phyloP scores from a whole-genome alignment of 306 rosid species.

The Arachis stenosperma region DNA sequence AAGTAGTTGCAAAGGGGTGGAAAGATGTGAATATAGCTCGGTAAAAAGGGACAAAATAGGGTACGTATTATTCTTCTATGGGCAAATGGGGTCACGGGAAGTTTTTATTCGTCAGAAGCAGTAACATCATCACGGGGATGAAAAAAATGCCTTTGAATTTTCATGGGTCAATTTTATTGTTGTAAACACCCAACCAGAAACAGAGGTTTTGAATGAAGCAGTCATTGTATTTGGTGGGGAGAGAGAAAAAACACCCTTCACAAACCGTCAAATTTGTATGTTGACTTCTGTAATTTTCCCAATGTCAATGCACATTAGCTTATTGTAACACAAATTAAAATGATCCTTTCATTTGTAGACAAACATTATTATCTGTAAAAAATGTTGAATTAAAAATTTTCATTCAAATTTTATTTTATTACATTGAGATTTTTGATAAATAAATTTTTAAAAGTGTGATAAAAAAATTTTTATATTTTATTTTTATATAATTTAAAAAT shows the following conservation, averaged over 20 bases:
- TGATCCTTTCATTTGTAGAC: too few species aligned
- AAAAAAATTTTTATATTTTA: too few species aligned
- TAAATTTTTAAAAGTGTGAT: too few species aligned
- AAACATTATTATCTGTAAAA: too few species aligned
- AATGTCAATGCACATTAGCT: not conserved
- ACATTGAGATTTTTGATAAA: too few species aligned
- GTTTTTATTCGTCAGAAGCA: slow-evolving; percentile 30
- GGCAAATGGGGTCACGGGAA: slow-evolving; percentile 50
- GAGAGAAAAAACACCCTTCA: not conserved
- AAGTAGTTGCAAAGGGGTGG: slow-evolving; percentile 10
- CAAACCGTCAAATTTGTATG: slow-evolving; percentile 17
- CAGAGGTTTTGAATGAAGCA: not conserved
- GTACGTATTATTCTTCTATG: slow-evolving; percentile 26
- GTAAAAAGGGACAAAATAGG: slow-evolving; percentile 35
- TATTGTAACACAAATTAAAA: too few species aligned
- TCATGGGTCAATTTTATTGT: not conserved
- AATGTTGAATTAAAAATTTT: too few species aligned
- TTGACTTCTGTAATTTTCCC: slow-evolving; percentile 32
- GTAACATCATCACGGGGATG: slow-evolving; percentile 52
- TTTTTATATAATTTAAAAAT: too few species aligned
- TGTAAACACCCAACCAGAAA: slow-evolving; percentile 28
- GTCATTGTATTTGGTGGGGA: slow-evolving; percentile 34
- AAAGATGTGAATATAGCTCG: not conserved
- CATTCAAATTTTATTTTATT: too few species aligned
- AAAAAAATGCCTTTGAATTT: not conserved